Base-by-base conservation (phyloP, 345 rosid species). In the Theobroma cacao region DNA sequence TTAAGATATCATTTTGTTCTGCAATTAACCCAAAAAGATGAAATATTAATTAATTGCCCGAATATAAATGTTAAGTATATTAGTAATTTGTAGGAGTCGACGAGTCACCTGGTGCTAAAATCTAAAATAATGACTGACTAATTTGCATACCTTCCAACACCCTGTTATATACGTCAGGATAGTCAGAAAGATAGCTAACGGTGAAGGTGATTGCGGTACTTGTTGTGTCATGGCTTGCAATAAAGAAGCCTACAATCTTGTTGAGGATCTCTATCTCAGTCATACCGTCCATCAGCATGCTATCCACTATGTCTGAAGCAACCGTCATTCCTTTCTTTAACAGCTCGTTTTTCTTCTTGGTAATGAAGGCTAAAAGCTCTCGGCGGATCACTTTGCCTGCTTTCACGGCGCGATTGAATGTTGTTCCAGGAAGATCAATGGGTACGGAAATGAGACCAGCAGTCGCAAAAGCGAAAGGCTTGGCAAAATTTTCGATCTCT, bases 381-480 rank as follows among this genome's bases (percentile, higher is more conserved):
- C 64, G 45, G 1, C 80, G 58, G 20, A 85, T 82, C 50, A 7
- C 6, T 13, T 56, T 77, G 17, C 81, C 81, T 0, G 77, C 85
- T 59, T 75, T 77, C 65, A 82, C 72, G 1, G 87, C 84, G 0
- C 63, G 20, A 20, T 41, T 71, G 40, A 80, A 85, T 3, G 85
- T 43, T 13, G 76, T 82, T 0, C 87, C 84, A 0, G 84, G 85
- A 59, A 85, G 72, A 78, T 85, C 72, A 28, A 85, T 74, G 0
- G 80, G 85, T 52, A 82, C 84, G 2, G 87, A 85, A 2, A 78
- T 56, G 73, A 82, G 64, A 15, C 85, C 85, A 1, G 82, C 58
- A 1, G 80, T 79, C 14, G 73, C 82, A n/a, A 64, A 67, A 4
- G 75, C 61, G 31, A 76, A 83, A 38, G 85, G 85, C 34, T 26